Evolutionary conservation across 2,329 filamentous ascomycete species (phyloP).

Genomic region (Albophoma yamanashiensis): DNA sequence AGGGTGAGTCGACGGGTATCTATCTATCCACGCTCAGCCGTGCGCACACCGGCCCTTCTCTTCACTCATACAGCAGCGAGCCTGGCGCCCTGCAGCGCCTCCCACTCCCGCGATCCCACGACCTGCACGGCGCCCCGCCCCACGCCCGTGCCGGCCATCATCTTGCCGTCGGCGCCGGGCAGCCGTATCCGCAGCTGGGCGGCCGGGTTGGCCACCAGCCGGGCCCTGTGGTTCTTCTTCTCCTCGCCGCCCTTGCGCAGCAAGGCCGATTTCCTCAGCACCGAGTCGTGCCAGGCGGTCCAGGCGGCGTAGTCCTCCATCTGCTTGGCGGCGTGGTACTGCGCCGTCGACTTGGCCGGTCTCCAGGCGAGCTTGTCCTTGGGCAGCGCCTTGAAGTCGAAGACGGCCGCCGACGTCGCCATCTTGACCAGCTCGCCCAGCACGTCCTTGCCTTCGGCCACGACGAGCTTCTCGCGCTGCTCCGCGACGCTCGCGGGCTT

Average conservation of each 20-base stretch:
- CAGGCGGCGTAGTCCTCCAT: slow-evolving; percentile 55
- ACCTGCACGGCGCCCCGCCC: slow-evolving; percentile 34
- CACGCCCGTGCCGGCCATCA: slow-evolving; percentile 18
- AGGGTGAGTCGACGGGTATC: not conserved
- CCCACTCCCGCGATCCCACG: slow-evolving; percentile 44
- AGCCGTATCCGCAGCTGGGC: slow-evolving; percentile 41
- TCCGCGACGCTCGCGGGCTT: slow-evolving; percentile 32
- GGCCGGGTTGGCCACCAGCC: slow-evolving; percentile 21
- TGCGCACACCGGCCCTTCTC: not conserved
- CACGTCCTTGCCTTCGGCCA: slow-evolving; percentile 51
- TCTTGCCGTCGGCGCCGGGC: slow-evolving; percentile 34
- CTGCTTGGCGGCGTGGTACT: slow-evolving; percentile 55
- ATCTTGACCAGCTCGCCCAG: slow-evolving; percentile 55
- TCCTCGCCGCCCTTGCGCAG: slow-evolving; percentile 14
- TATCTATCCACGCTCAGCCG: not conserved
- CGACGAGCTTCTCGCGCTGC: slow-evolving; percentile 39
- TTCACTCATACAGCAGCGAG: slow-evolving; percentile 15
- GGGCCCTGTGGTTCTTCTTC: slow-evolving; percentile 13
- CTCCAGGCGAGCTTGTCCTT: slow-evolving; percentile 55
- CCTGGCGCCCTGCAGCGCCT: slow-evolving; percentile 36
- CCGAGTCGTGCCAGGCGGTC: slow-evolving; percentile 45
- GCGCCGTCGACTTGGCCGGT: slow-evolving; percentile 50
- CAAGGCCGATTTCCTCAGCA: slow-evolving; percentile 42
- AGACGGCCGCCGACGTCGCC: slow-evolving; percentile 43
- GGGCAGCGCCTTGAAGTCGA: slow-evolving; percentile 46